Conservation (phyloP, 768 basidiomycete genomes). For the Rhodosporidiobolus odoratus region DNA sequence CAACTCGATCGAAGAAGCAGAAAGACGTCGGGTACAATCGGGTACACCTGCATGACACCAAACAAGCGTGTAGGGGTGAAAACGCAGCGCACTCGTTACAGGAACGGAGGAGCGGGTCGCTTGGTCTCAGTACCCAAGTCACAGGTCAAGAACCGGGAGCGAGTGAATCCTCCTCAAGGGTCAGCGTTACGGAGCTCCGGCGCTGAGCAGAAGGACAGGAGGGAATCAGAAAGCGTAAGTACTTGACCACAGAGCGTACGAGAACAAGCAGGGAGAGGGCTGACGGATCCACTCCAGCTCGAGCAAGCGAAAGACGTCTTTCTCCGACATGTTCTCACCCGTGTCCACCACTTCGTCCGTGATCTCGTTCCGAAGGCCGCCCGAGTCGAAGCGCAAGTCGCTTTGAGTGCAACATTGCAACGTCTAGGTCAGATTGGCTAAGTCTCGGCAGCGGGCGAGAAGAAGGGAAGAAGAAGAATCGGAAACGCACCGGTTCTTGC, state of each 20-base stretch:
- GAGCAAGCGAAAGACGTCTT: slow-evolving; percentile 15
- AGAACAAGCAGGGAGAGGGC: neutral
- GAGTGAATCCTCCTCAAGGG: slow-evolving; percentile 4
- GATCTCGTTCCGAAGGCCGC: neutral
- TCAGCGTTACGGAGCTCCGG: slow-evolving; percentile 15
- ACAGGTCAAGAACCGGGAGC: no score
- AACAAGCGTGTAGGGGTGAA: no score
- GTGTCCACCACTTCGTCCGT: neutral
- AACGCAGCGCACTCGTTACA: no score
- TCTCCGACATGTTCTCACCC: neutral
- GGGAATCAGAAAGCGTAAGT: neutral
- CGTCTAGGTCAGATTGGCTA: neutral
- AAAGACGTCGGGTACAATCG: no score
- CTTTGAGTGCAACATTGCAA: neutral
- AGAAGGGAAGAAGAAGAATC: neutral
- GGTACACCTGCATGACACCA: no score
- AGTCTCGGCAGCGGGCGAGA: neutral
- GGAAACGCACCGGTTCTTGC: neutral
- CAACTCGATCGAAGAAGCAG: no score
- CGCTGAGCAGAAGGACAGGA: neutral
- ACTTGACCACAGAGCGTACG: no score
- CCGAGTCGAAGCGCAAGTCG: slow-evolving; percentile 4
- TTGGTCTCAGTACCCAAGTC: no score
- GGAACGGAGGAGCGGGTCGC: no score
- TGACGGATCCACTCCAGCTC: slow-evolving; percentile 5